A percentile compares a stretch with the other conserved stretches of the same genome.
phyloP scores from a whole-genome alignment of 2,329 filamentous ascomycete species.

The Fusarium sp. region DNA sequence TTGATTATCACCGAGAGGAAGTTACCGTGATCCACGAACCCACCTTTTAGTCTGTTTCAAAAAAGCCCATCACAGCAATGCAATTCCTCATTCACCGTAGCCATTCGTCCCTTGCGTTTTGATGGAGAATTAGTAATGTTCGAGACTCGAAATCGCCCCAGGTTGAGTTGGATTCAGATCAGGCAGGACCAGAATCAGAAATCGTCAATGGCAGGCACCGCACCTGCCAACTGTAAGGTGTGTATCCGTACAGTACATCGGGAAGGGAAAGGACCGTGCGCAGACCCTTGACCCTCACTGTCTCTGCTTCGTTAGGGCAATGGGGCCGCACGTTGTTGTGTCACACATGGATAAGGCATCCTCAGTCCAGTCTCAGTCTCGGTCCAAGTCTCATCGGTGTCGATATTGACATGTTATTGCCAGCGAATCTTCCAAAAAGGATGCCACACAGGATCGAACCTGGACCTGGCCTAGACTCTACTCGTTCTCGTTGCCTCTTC shows the following conservation, averaged over 20 bases:
- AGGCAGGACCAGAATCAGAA: slow-evolving; percentile 6
- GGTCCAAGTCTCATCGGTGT: slow-evolving; percentile 9
- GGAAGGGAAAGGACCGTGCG: slow-evolving; percentile 35
- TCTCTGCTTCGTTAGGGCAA: slow-evolving; percentile 43
- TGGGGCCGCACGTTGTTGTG: slow-evolving; percentile 43
- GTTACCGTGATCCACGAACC: slow-evolving; percentile 21
- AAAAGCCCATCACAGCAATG: slow-evolving; percentile 22
- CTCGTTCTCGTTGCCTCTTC: slow-evolving; percentile 1
- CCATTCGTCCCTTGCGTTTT: slow-evolving; percentile 23
- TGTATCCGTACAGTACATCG: not conserved
- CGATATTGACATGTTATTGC: slow-evolving; percentile 1
- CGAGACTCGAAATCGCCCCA: slow-evolving; percentile 23
- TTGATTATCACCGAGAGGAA: slow-evolving; percentile 14
- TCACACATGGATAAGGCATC: slow-evolving; percentile 38
- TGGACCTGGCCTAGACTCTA: not conserved
- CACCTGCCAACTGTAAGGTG: not conserved
- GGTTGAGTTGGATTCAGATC: not conserved
- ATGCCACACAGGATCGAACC: slow-evolving; percentile 19
- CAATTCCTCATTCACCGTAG: slow-evolving; percentile 15
- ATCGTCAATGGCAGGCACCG: slow-evolving; percentile 8
- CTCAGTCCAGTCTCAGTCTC: slow-evolving; percentile 10
- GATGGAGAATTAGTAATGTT: slow-evolving; percentile 40
- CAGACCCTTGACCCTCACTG: slow-evolving; percentile 37
- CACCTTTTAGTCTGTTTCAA: slow-evolving; percentile 35
- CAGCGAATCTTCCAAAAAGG: slow-evolving; percentile 14